Evolutionary conservation across 2,329 filamentous ascomycete species (phyloP), one percentile per base, ranked within the genome.

Genomic region (Penicillium sp.): DNA sequence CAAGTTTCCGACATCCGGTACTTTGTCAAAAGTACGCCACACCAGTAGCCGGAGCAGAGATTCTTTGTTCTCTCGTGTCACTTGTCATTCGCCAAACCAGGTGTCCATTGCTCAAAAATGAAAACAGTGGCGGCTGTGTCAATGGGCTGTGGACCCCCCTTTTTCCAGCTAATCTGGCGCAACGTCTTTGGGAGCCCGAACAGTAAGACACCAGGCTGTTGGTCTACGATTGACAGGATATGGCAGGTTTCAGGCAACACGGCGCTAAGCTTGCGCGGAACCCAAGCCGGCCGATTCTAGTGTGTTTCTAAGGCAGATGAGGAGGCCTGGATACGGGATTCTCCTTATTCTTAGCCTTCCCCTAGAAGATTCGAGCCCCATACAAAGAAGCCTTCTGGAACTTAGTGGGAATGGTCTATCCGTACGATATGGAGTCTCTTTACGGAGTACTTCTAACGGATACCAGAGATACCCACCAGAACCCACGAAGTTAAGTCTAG

Each of bases 331-430:
- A 33, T 40, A 19, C 37, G 2, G 37, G n/a, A 40, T n/a, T 40
- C 14, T 40, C 37, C 19, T 30, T n/a, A 22, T 51, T 19, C 46
- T 30, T 11, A 37, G 19, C 19, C 7, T 4, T 58, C 45, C 25
- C 13, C 19, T 40, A 38, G 52, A 51, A n/a, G 51, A 42, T 13
- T 30, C 16, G 43, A 51, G 26, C 33, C 42, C 61, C 57, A 51
- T 58, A 46, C 22, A 56, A 46, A 54, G 65, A 65, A 69, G 60
- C 30, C 60, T 70, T 67, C 68, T 70, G 62, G 68, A 70, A 70
- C 59, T 57, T 35, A 58, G 61, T 61, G 58, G 58, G 10, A 49
- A 53, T 28, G 28, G 28, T 58, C 48, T 38, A 58, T 16, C 45
- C 51, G n/a, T 33, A 14, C 51, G 28, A 16, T 28, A 53, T 19